Evolutionary conservation across 2,329 filamentous ascomycete genomes (phyloP).

Genomic region (Colletotrichum sublineola): DNA sequence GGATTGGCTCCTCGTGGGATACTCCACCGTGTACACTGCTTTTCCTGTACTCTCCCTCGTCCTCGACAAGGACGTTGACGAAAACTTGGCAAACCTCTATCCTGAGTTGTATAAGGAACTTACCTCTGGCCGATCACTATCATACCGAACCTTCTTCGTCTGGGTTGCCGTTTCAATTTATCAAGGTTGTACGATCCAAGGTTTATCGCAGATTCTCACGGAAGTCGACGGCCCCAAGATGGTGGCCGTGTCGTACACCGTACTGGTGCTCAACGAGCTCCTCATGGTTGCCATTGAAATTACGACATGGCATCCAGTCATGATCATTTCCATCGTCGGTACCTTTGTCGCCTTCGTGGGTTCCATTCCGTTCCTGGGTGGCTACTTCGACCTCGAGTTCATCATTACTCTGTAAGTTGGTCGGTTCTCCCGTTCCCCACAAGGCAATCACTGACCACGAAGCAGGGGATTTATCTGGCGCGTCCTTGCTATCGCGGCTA

Average conservation of each 20-base stretch:
- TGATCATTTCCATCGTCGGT: constrained; percentile 87
- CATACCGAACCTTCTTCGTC: constrained; percentile 94
- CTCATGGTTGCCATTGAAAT: constrained; percentile 98
- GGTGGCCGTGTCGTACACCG: constrained; percentile 92
- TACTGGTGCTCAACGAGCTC: constrained; percentile 92
- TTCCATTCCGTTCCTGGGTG: constrained; percentile 85
- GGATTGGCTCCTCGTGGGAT: constrained; percentile 97
- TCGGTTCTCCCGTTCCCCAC: background rate
- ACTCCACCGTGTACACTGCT: constrained; percentile 96
- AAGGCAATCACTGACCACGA: constrained; percentile 4
- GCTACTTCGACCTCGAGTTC: constrained; percentile 90
- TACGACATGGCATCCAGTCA: constrained; percentile 95
- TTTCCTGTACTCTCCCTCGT: constrained; percentile 93
- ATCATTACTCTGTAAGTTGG: constrained; percentile 75
- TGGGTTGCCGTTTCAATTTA: constrained; percentile 97
- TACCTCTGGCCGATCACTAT: constrained; percentile 87
- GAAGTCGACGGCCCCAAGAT: constrained; percentile 80
- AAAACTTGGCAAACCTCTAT: constrained; percentile 92
- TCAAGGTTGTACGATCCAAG: constrained; percentile 95
- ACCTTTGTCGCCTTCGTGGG: constrained; percentile 86
- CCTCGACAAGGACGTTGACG: constrained; percentile 94
- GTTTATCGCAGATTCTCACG: constrained; percentile 89
- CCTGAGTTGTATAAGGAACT: constrained; percentile 98
- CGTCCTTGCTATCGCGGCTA: constrained; percentile 81
- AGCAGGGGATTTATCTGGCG: constrained; percentile 88